Base-by-base conservation (phyloP, 768 basidiomycete genomes). In the Paxillus ammoniavirescens region DNA sequence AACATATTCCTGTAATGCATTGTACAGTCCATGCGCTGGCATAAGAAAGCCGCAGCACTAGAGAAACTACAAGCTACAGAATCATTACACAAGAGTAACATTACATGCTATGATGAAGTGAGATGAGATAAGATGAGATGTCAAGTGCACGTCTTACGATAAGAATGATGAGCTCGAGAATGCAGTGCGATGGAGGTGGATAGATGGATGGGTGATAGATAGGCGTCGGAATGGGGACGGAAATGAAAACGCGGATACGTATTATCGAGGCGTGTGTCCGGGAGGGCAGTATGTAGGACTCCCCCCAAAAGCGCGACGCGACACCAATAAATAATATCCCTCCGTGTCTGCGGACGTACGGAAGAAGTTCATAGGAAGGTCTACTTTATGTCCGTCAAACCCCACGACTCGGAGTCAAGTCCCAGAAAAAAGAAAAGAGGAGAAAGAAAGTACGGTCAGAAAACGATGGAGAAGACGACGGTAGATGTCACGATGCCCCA, bases 401-500 rank as follows among this genome's bases (percentile, higher is more conserved):
- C 15, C 38, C 15, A 5, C 1, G 5, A 12, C 10, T 37, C 8
- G 10, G 15, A 37, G 6, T 37, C 21, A n/a, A 42, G 9, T n/a
- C 9, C n/a, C 9, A 42, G 10, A 8, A 30, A 44, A 2, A 30
- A n/a, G 5, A 8, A 5, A 6, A 42, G 10, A 5, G 28, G 26
- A 7, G 14, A 28, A 10, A 8, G 3, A 13, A 21, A 35, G 45
- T 1, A 6, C 12, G 17, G 10, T 47, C 33, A 47, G 33, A 47
- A 35, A 12, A 36, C 2, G 33, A 18, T 8, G 14, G 36, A 47
- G 46, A 26, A 26, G 26, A 26, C 26, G 3, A 21, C 18, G 35
- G 17, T 33, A 31, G 55, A 61, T 13, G 37, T 41, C 1, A 50
- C 47, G 18, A 50, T 50, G 42, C 52, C 30, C 14, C 54, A 15